These are phyloP conservation scores for Pueraria montana DNA, from an alignment of 306 rosid species.

Conservation along the genomic window DNA sequence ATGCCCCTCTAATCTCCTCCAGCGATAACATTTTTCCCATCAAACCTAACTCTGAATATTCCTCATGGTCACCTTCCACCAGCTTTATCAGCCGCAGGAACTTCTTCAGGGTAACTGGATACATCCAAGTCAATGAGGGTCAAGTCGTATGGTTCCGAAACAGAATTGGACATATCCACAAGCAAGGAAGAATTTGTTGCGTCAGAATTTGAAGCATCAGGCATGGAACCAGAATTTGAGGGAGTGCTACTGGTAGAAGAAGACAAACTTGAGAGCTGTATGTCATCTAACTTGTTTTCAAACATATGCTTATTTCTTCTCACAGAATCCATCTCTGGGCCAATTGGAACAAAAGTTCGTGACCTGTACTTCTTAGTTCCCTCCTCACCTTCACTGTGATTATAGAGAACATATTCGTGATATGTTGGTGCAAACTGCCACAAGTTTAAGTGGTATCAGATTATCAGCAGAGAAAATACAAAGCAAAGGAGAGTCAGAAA, in stretches of 20 bases:
- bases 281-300: conserved; percentile 89
- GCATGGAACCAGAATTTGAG: conserved; percentile 47
- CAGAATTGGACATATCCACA: conserved; percentile 70
- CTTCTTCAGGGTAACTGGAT: conserved; percentile 78
- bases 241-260: conserved; percentile 70
- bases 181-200: conserved; percentile 82
- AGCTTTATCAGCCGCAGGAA: conserved; percentile 75
- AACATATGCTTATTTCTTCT: conserved; percentile 72
- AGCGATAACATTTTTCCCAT: conserved; percentile 44
- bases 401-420: conserved; percentile 97
- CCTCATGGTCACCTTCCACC: conserved; percentile 55
- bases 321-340: conserved; percentile 94
- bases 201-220: conserved; percentile 57
- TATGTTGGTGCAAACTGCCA: conserved; percentile 98
- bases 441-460: conserved; percentile 35
- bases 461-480: conserved; percentile 41
- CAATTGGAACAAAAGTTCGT: conserved; percentile 96
- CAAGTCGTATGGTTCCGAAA: conserved; percentile 74
- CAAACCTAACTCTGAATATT: conserved; percentile 39
- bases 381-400: conserved; percentile 91
- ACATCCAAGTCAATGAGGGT: conserved; percentile 86
- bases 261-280: conserved; percentile 80
- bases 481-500: conserved; percentile 8
- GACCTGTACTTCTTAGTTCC: conserved; percentile 90
- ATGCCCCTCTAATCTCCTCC: conserved; percentile 40